Evolutionary conservation across 2,329 filamentous ascomycete genomes (phyloP).

Genomic region (Paraphaeosphaeria sporulosa): DNA sequence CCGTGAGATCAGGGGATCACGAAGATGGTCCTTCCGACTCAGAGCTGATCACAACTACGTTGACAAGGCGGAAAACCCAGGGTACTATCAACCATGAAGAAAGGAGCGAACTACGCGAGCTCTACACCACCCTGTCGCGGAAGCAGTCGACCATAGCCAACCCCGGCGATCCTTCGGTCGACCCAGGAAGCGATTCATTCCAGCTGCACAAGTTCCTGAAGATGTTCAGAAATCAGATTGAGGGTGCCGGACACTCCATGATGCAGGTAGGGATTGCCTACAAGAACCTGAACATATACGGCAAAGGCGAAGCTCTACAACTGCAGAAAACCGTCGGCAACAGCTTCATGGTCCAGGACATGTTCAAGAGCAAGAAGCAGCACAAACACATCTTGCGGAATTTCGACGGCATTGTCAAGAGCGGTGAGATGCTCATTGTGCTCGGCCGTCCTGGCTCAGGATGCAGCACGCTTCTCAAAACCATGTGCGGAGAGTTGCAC

Average conservation of each 20-base stretch:
- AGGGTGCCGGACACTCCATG: conserved; percentile 63
- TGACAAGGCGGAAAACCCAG: conserved; percentile 20
- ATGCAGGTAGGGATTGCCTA: conserved; percentile 68
- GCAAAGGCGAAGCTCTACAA: conserved; percentile 71
- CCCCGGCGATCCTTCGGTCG: conserved; percentile 58
- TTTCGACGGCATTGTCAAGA: conserved; percentile 62
- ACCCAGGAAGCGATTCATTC: conserved; percentile 61
- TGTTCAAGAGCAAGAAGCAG: conserved; percentile 58
- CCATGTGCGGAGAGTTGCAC: conserved; percentile 66
- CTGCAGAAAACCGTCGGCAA: conserved; percentile 73
- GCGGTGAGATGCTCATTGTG: conserved; percentile 58
- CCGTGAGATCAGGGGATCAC: conserved; percentile 15
- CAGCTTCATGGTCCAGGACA: conserved; percentile 65
- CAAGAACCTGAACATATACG: conserved; percentile 71
- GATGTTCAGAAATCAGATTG: conserved; percentile 59
- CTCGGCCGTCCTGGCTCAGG: conserved; percentile 63
- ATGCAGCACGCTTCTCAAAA: conserved; percentile 70
- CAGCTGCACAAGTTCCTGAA: conserved; percentile 62
- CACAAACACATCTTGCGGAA: conserved; percentile 64
- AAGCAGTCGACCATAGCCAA: conserved; percentile 34
- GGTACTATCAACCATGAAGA: conserved; percentile 34
- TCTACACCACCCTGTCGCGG: conserved; percentile 34
- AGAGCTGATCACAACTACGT: conserved; percentile 4
- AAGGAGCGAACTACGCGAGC: conserved; percentile 34
- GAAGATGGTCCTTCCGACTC: conserved; percentile 11